Percentiles rank a stretch among this genome's conserved stretches.
Evolutionary conservation across 306 rosid species (phyloP).

Genomic region (Trifolium dubium): DNA sequence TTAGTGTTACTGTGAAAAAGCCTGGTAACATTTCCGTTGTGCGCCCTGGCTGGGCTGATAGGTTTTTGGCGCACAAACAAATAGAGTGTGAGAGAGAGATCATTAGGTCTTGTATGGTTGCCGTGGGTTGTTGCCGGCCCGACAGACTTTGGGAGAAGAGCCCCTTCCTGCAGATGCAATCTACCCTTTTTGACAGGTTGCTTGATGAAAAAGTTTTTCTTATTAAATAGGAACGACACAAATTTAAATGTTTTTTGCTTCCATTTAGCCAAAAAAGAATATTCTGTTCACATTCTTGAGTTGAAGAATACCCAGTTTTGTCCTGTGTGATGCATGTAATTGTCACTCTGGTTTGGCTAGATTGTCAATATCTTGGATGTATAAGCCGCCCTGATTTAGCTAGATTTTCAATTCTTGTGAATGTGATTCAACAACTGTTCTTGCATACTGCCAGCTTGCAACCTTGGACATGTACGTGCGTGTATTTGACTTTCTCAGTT

Average conservation of each 20-base stretch:
- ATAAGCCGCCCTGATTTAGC: slow-evolving; percentile 1
- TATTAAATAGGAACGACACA: not conserved
- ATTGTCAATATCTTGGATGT: slow-evolving; percentile 4
- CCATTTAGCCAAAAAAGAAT: not conserved
- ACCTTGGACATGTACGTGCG: slow-evolving; percentile 17
- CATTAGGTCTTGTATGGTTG: not conserved
- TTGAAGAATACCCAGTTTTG: not conserved
- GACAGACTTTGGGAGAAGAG: not conserved
- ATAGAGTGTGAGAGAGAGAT: not conserved
- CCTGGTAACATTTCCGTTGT: not conserved
- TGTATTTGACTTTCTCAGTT: slow-evolving; percentile 17
- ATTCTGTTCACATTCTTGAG: not conserved
- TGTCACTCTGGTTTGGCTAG: slow-evolving; percentile 13
- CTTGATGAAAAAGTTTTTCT: slow-evolving; percentile 3
- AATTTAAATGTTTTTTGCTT: not conserved
- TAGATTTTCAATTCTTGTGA: slow-evolving; percentile 11
- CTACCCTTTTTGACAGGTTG: not conserved
- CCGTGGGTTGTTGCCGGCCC: not conserved
- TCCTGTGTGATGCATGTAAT: not conserved
- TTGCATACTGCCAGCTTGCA: not conserved
- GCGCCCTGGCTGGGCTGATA: no score
- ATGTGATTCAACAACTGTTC: slow-evolving; percentile 17
- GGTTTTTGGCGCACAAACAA: no score
- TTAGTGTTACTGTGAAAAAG: not conserved
- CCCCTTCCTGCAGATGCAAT: not conserved